Evolutionary conservation across 2,329 filamentous ascomycete genomes (phyloP).

Genomic region (Pyrenophora tritici-repentis): DNA sequence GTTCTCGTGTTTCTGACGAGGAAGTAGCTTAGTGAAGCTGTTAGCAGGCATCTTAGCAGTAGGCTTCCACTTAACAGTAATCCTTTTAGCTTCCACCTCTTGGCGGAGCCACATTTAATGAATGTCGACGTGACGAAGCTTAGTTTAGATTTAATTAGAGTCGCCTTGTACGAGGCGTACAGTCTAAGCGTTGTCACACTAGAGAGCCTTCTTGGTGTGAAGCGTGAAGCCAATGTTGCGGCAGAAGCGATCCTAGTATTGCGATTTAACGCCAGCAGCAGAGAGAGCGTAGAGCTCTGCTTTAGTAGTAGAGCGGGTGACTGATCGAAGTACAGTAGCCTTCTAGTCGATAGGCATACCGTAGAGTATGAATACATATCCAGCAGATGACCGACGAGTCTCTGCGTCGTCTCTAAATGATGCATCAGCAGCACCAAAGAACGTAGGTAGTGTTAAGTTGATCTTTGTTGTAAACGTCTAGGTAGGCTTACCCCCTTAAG

Average conservation of each 20-base stretch:
- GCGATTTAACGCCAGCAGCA: neutral
- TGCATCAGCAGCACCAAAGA: neutral
- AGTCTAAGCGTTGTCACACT: slow-evolving; percentile 4
- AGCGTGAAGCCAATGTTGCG: neutral
- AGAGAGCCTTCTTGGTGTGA: neutral
- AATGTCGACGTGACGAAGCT: neutral
- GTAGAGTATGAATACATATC: neutral
- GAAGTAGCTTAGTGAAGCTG: neutral
- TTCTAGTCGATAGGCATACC: neutral
- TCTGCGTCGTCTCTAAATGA: neutral
- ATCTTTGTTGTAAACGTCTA: no score
- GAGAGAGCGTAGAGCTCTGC: neutral
- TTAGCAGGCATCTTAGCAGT: neutral
- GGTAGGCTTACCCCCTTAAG: no score
- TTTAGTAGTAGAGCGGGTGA: neutral
- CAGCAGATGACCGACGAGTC: neutral
- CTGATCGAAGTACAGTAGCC: neutral
- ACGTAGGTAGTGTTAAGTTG: neutral
- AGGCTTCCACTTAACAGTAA: neutral
- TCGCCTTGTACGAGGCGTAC: slow-evolving; percentile 1
- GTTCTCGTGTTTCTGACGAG: neutral
- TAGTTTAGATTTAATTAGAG: neutral
- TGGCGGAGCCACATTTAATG: neutral
- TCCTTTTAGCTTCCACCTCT: neutral
- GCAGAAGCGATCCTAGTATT: slow-evolving; percentile 2